Evolutionary conservation across 768 basidiomycete genomes (phyloP).

Genomic region (Clavaria fumosa): DNA sequence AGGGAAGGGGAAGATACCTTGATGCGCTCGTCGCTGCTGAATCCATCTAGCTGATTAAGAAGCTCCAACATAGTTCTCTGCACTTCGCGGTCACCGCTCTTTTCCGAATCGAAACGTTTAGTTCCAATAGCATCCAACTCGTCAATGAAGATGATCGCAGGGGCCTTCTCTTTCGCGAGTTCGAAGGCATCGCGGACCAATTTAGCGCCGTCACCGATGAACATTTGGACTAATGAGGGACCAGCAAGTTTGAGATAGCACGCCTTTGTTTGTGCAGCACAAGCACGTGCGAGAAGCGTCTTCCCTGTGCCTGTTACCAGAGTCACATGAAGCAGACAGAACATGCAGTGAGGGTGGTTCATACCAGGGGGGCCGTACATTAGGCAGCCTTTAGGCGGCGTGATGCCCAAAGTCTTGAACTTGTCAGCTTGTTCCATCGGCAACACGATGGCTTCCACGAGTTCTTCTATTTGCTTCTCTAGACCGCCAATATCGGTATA

Average conservation of each 20-base stretch:
- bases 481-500: constrained; percentile 96
- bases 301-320: constrained; percentile 84
- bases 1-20: constrained; percentile 39
- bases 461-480: constrained; percentile 98
- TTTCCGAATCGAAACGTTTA: constrained; percentile 96
- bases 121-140: constrained; percentile 98
- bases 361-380: constrained; percentile 98
- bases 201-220: constrained; percentile 98
- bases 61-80: constrained; percentile 99
- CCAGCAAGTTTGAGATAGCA: constrained; percentile 97
- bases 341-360: not conserved
- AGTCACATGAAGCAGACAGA: constrained; percentile 6
- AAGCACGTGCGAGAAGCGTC: constrained; percentile 92
- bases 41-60: constrained; percentile 95
- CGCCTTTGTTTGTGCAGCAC: constrained; percentile 94
- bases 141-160: constrained; percentile 98
- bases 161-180: constrained; percentile 94
- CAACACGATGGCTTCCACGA: constrained; percentile 94
- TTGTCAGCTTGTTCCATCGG: constrained; percentile 99
- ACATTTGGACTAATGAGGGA: constrained; percentile 98
- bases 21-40: constrained; percentile 92
- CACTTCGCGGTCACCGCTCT: constrained; percentile 98
- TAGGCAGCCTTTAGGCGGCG: constrained; percentile 91
- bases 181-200: constrained; percentile 97
- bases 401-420: constrained; percentile 97